phyloP scores from a whole-genome alignment of 306 rosid genomes.

The Cercis canadensis region DNA sequence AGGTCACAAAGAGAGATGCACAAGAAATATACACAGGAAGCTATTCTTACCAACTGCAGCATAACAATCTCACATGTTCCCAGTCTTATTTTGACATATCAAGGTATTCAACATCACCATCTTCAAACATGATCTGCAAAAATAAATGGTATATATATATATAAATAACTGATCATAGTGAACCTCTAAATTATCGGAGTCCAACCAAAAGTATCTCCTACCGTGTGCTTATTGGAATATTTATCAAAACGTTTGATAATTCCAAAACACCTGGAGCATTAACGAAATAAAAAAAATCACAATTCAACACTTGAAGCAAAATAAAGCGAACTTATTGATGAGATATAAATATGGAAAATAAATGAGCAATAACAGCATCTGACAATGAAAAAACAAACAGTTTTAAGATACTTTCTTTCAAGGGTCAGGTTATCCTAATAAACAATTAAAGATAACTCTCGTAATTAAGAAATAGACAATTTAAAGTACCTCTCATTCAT shows the following conservation, averaged over 20 bases:
- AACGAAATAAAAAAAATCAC: slow-evolving; percentile 6
- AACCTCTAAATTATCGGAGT: slow-evolving; percentile 30
- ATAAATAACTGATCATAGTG: slow-evolving; percentile 13
- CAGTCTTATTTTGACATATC: slow-evolving; percentile 90
- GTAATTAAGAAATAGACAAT: background rate
- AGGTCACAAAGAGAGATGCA: slow-evolving; percentile 22
- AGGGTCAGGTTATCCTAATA: too few relatives aligned
- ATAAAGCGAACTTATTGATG: background rate
- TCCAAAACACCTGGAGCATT: slow-evolving; percentile 71
- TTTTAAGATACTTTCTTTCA: too few relatives aligned
- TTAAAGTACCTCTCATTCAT: slow-evolving; percentile 59
- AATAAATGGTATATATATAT: slow-evolving; percentile 19
- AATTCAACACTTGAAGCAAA: background rate
- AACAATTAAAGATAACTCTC: too few relatives aligned
- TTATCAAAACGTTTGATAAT: slow-evolving; percentile 68
- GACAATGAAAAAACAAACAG: too few relatives aligned
- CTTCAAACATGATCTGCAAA: slow-evolving; percentile 86
- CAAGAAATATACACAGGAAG: slow-evolving; percentile 34
- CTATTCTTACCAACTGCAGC: slow-evolving; percentile 36
- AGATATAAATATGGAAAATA: background rate
- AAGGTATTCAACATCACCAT: slow-evolving; percentile 58
- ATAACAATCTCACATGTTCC: slow-evolving; percentile 67
- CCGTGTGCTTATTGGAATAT: slow-evolving; percentile 70
- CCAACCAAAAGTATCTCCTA: slow-evolving; percentile 41
- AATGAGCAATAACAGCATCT: too few relatives aligned